Conservation (phyloP, 208 protist species). For the Blastocrithidia nonstop region DNA sequence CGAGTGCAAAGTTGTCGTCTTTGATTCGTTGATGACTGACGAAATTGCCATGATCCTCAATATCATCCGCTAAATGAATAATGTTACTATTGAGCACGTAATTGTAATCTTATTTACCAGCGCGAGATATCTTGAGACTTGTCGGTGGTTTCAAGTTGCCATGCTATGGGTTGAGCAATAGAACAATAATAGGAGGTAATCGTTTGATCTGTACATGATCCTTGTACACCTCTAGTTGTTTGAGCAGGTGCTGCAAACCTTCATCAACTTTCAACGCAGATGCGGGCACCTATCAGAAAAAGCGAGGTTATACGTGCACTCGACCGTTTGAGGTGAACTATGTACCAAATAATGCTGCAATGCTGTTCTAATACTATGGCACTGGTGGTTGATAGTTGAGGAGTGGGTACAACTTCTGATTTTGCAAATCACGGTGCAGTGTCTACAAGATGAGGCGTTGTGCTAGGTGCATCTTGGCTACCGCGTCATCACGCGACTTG, state of each 20-base stretch:
- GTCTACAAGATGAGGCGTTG: conserved; percentile 55
- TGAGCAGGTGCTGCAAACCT: conserved; percentile 79
- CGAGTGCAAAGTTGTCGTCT: conserved; percentile 63
- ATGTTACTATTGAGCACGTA: conserved; percentile 81
- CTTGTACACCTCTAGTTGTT: conserved; percentile 70
- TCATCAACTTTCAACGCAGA: conserved; percentile 84
- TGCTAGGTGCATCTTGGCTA: conserved; percentile 68
- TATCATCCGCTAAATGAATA: conserved; percentile 76
- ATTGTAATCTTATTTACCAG: conserved; percentile 72
- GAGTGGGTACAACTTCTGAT: conserved; percentile 68
- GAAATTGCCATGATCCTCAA: conserved; percentile 77
- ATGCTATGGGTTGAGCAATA: conserved; percentile 82
- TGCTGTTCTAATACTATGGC: conserved; percentile 50
- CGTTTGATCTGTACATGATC: conserved; percentile 69
- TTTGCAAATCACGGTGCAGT: conserved; percentile 63
- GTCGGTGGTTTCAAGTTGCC: conserved; percentile 68
- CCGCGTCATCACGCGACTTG: conserved; percentile 67
- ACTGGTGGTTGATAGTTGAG: conserved; percentile 33
- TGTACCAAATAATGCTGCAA: conserved; percentile 67
- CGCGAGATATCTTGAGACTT: conserved; percentile 68
- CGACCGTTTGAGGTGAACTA: conserved; percentile 62
- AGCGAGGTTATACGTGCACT: conserved; percentile 61
- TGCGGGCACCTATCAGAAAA: conserved; percentile 79
- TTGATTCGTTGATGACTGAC: conserved; percentile 75
- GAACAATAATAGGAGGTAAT: conserved; percentile 77